Conservation (phyloP, 1,284 basidiomycete species). For the Inonotus hispidus region DNA sequence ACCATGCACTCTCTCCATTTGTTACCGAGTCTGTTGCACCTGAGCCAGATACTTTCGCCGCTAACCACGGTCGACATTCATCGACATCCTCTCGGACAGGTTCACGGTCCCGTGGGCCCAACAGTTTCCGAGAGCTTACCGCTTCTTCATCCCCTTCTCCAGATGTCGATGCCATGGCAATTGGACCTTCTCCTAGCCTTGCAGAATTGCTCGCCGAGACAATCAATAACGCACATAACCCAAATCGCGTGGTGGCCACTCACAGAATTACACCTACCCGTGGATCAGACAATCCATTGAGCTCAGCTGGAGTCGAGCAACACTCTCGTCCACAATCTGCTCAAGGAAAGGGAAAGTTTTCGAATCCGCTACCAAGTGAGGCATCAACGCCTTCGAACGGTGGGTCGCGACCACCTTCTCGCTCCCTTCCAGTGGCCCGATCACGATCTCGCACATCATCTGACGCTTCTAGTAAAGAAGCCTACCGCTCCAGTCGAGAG, state of each 20-base stretch:
- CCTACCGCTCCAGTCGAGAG: background rate
- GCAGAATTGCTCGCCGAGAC: constrained; percentile 12
- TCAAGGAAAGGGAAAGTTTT: background rate
- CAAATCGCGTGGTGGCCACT: background rate
- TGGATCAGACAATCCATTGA: background rate
- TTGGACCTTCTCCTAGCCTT: constrained; percentile 8
- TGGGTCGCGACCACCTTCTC: background rate
- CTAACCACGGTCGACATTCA: background rate
- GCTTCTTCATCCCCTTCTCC: constrained; percentile 11
- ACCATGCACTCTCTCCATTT: background rate
- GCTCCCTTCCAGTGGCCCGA: background rate
- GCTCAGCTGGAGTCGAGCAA: background rate
- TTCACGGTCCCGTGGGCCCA: background rate
- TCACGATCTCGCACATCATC: background rate
- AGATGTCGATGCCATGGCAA: background rate
- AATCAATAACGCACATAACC: constrained; percentile 1
- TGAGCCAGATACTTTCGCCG: background rate
- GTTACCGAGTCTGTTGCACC: background rate
- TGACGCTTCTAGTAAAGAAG: background rate
- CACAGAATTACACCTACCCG: background rate
- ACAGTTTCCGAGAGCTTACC: constrained; percentile 4
- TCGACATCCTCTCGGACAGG: background rate
- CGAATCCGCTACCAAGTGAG: background rate
- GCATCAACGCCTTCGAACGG: background rate
- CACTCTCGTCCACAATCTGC: background rate